A percentile compares a stretch with the other conserved stretches of the same genome.
Evolutionary conservation across 2,329 filamentous ascomycete genomes (phyloP).

Genomic region (Arthrocladium fulminans): DNA sequence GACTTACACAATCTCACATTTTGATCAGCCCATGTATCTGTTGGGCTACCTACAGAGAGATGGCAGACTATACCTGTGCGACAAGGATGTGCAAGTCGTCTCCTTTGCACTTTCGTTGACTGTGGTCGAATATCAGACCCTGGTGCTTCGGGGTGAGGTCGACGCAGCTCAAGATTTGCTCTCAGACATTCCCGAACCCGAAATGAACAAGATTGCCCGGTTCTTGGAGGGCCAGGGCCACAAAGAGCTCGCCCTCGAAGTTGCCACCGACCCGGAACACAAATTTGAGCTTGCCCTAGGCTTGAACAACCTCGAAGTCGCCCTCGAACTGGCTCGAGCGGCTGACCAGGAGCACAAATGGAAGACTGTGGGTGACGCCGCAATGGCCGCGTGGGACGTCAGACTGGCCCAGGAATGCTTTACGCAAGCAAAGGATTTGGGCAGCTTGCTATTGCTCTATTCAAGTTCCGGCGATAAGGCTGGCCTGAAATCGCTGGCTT

Average conservation of each 20-base stretch:
- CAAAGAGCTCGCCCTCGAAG: slow-evolving; percentile 88
- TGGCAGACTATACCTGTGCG: slow-evolving; percentile 86
- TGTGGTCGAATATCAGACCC: slow-evolving; percentile 92
- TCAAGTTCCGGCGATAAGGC: slow-evolving; percentile 72
- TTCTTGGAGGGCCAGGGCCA: slow-evolving; percentile 96
- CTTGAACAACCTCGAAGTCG: slow-evolving; percentile 74
- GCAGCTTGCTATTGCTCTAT: slow-evolving; percentile 79
- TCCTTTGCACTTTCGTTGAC: slow-evolving; percentile 86
- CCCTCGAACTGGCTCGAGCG: slow-evolving; percentile 70
- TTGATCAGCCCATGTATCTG: slow-evolving; percentile 90
- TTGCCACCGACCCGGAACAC: slow-evolving; percentile 90
- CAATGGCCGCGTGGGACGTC: slow-evolving; percentile 77
- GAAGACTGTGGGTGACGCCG: slow-evolving; percentile 93
- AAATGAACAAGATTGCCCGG: slow-evolving; percentile 95
- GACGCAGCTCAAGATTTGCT: slow-evolving; percentile 83
- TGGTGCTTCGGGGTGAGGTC: slow-evolving; percentile 88
- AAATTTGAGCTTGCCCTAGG: slow-evolving; percentile 87
- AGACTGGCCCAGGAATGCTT: slow-evolving; percentile 88
- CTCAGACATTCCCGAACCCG: slow-evolving; percentile 73
- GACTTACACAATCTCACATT: slow-evolving; percentile 94
- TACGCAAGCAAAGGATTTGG: slow-evolving; percentile 77
- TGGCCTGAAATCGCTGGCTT: slow-evolving; percentile 63
- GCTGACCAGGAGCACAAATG: slow-evolving; percentile 93
- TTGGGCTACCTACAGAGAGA: slow-evolving; percentile 92
- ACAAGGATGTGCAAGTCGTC: slow-evolving; percentile 88